Conservation (phyloP, 1,139 yeast species). For the Debaryomyces sp. region DNA sequence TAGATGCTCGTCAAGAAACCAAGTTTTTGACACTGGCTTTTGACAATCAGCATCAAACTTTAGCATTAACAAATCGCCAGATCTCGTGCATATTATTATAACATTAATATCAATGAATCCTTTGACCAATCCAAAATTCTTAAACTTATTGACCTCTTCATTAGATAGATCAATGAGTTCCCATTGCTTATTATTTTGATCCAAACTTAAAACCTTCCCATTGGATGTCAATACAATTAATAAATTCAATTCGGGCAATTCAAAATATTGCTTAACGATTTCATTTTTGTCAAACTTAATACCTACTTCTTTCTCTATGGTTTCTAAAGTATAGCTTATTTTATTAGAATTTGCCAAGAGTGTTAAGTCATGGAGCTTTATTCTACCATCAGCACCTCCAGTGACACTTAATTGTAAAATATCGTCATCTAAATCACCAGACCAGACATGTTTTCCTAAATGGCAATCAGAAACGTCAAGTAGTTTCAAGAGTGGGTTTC, state of each 20-base stretch:
- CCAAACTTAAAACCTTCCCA: slow-evolving; percentile 54
- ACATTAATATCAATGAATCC: slow-evolving; percentile 43
- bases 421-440: slow-evolving; percentile 59
- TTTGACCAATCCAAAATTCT: slow-evolving; percentile 53
- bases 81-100: slow-evolving; percentile 53
- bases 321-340: slow-evolving; percentile 29
- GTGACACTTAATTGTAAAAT: slow-evolving; percentile 57
- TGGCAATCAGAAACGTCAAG: slow-evolving; percentile 58
- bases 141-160: slow-evolving; percentile 31
- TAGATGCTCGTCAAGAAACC: slow-evolving; percentile 25
- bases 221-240: slow-evolving; percentile 61
- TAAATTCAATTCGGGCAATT: slow-evolving; percentile 37
- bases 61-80: slow-evolving; percentile 54
- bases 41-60: slow-evolving; percentile 31
- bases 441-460: slow-evolving; percentile 87
- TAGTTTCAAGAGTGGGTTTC: slow-evolving; percentile 25
- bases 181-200: slow-evolving; percentile 19
- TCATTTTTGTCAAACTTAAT: slow-evolving; percentile 48
- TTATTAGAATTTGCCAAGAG: slow-evolving; percentile 14
- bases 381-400: slow-evolving; percentile 90
- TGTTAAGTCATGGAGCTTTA: slow-evolving; percentile 60
- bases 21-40: slow-evolving; percentile 17
- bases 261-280: slow-evolving; percentile 61
- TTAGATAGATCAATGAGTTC: slow-evolving; percentile 31
- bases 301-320: slow-evolving; percentile 30